A percentile compares a stretch with the other conserved stretches of the same genome.
These are phyloP conservation scores for Anastatica hierochuntica DNA, from an alignment of 345 rosid genomes.

Conservation along the genomic window DNA sequence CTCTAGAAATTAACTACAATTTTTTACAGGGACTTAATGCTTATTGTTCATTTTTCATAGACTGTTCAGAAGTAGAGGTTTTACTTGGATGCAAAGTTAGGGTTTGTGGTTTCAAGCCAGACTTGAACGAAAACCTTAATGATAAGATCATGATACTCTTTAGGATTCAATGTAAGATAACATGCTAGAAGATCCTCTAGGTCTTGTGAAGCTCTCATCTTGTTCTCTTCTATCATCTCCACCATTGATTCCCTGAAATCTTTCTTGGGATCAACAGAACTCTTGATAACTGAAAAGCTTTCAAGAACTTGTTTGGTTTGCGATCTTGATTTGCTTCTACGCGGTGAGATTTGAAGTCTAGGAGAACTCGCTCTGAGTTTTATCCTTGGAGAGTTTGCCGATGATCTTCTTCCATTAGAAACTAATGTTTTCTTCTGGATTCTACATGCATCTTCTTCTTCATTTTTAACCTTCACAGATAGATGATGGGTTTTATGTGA, in stretches of 20 bases:
- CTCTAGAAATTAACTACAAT: too few relatives aligned
- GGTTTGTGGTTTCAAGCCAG: slow-evolving; percentile 36
- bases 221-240: slow-evolving; percentile 81
- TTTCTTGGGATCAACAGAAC: slow-evolving; percentile 57
- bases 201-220: slow-evolving; percentile 44
- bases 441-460: background rate
- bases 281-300: slow-evolving; percentile 55
- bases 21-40: background rate
- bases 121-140: slow-evolving; percentile 68
- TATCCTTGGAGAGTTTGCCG: slow-evolving; percentile 19
- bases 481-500: background rate
- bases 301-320: slow-evolving; percentile 25
- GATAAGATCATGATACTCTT: slow-evolving; percentile 54
- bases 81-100: slow-evolving; percentile 4
- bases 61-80: slow-evolving; percentile 2
- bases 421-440: slow-evolving; percentile 7
- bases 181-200: slow-evolving; percentile 75
- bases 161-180: slow-evolving; percentile 58
- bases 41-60: background rate
- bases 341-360: slow-evolving; percentile 22
- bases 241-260: slow-evolving; percentile 87
- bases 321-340: slow-evolving; percentile 24
- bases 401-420: slow-evolving; percentile 21
- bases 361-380: slow-evolving; percentile 53
- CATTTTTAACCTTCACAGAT: slow-evolving; percentile 3